Evolutionary conservation across 2,329 filamentous ascomycete species (phyloP).

Genomic region (Alternaria gaisen): DNA sequence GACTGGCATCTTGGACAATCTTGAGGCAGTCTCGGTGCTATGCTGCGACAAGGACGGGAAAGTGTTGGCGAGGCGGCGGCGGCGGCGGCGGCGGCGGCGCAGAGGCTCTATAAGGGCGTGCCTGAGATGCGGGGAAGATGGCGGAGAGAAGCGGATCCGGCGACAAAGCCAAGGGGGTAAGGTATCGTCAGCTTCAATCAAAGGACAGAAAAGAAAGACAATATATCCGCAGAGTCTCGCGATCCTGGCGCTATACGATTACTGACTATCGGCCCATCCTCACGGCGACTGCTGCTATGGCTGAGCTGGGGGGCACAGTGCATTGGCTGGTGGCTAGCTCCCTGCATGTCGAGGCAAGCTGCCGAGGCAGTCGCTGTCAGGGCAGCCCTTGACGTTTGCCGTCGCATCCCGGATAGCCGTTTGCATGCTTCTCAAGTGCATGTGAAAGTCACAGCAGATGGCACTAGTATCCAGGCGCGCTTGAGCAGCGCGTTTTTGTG

Average conservation of each 20-base stretch:
- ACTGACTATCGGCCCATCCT: constrained; percentile 4
- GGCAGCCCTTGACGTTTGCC: neutral
- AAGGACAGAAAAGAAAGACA: neutral
- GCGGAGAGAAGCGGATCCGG: constrained; percentile 1
- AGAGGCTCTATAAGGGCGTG: neutral
- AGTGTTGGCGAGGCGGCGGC: too few species aligned
- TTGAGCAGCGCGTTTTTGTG: constrained; percentile 7
- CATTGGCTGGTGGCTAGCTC: constrained; percentile 5
- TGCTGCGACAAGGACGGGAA: neutral
- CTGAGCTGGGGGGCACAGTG: neutral
- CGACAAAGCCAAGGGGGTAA: neutral
- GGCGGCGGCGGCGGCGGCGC: neutral
- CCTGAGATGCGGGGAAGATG: constrained; percentile 2
- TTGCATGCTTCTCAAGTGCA: neutral
- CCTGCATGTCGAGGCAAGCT: constrained; percentile 5
- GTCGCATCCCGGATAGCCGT: neutral
- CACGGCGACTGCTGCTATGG: neutral
- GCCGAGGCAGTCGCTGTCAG: constrained; percentile 13
- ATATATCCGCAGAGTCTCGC: neutral
- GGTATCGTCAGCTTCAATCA: neutral
- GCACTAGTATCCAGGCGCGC: neutral
- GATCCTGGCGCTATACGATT: neutral
- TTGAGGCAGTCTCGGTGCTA: neutral
- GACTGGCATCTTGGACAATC: constrained; percentile 29
- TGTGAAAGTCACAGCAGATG: neutral